These are phyloP conservation scores for Arabidopsis arenosa DNA, from an alignment of 345 rosid species.

Conservation along the genomic window DNA sequence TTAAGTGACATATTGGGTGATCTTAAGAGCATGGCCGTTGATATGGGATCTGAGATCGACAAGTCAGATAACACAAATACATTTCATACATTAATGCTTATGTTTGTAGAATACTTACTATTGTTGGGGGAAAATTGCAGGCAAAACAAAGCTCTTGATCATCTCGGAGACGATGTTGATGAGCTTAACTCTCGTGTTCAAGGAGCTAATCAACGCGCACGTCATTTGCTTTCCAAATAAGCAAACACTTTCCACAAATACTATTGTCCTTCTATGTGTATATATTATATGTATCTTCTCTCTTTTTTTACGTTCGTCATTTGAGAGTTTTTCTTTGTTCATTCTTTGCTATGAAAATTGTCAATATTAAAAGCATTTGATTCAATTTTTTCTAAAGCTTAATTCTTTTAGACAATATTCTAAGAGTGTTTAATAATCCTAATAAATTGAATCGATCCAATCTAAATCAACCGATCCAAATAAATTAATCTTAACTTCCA, in stretches of 20 bases:
- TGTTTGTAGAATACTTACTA: neutral
- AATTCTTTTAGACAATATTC: neutral
- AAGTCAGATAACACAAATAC: conserved; percentile 49
- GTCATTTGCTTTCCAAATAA: conserved; percentile 70
- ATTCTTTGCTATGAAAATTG: conserved; percentile 35
- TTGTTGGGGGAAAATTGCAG: conserved; percentile 51
- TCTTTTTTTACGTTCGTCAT: neutral
- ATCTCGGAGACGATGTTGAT: conserved; percentile 72
- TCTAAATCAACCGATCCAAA: neutral
- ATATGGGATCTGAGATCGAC: conserved; percentile 89
- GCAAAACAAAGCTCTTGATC: conserved; percentile 90
- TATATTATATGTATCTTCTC: conserved; percentile 9
- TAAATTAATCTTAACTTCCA: neutral
- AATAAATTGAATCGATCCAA: neutral
- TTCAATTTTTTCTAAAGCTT: neutral
- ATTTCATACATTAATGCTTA: neutral
- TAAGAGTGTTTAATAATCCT: neutral
- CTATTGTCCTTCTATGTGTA: neutral
- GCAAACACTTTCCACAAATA: conserved; percentile 27
- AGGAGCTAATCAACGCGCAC: conserved; percentile 90
- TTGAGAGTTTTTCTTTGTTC: conserved; percentile 37
- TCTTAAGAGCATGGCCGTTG: conserved; percentile 88
- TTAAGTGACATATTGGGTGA: conserved; percentile 82
- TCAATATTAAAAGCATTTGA: conserved; percentile 5
- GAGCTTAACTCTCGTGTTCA: conserved; percentile 78